Evolutionary conservation across 371 early-diverging fungal species (phyloP).

Genomic region (Massospora cicadina): DNA sequence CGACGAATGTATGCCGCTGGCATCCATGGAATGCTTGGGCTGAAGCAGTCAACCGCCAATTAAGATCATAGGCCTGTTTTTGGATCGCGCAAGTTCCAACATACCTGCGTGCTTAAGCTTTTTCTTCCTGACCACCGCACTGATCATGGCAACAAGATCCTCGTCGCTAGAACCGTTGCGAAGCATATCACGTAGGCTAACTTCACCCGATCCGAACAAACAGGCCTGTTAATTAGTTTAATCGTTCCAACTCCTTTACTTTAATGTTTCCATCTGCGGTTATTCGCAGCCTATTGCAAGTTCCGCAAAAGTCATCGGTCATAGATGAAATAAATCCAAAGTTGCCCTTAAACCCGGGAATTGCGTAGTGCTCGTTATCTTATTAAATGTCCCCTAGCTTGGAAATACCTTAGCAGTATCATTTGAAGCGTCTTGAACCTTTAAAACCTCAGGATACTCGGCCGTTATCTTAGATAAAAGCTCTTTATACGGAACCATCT

Average conservation of each 20-base stretch:
- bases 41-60: conserved; percentile 58
- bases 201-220: conserved; percentile 76
- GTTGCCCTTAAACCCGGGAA: conserved; percentile 63
- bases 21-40: not conserved
- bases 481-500: conserved; percentile 67
- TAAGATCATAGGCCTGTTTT: conserved; percentile 85
- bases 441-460: conserved; percentile 35
- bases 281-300: conserved; percentile 80
- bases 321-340: conserved; percentile 92
- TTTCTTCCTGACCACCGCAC: conserved; percentile 67
- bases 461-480: conserved; percentile 35
- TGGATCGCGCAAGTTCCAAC: conserved; percentile 54
- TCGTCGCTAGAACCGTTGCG: conserved; percentile 46
- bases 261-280: conserved; percentile 91
- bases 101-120: conserved; percentile 83
- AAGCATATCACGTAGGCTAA: conserved; percentile 61
- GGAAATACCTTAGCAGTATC: conserved; percentile 65
- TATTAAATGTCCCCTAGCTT: not conserved
- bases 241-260: conserved; percentile 18
- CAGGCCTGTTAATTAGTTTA: conserved; percentile 30
- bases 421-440: conserved; percentile 49
- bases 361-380: conserved; percentile 24
- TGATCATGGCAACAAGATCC: conserved; percentile 43
- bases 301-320: conserved; percentile 86
- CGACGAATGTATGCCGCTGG: not conserved